A percentile compares a stretch with the other conserved stretches of the same genome.
Evolutionary conservation across 306 rosid species (phyloP).

Genomic region (Argentina anserina): DNA sequence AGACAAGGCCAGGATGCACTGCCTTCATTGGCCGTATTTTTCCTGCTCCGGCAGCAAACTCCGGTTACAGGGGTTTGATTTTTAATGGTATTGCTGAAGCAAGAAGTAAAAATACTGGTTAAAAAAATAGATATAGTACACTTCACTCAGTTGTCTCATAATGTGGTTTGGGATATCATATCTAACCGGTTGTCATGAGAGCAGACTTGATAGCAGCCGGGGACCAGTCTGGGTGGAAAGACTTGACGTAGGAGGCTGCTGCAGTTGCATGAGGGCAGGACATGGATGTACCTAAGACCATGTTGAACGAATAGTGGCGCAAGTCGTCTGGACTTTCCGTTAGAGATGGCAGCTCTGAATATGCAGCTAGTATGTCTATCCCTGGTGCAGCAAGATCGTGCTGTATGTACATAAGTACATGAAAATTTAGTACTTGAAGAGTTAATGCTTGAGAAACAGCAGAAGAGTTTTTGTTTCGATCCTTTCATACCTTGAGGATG

Average conservation of each 20-base stretch:
- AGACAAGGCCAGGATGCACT: constrained; percentile 60
- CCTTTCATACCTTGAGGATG: constrained; percentile 63
- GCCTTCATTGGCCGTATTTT: constrained; percentile 58
- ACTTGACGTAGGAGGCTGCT: constrained; percentile 72
- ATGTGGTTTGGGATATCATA: constrained; percentile 14
- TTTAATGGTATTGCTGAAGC: constrained; percentile 57
- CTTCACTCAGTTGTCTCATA: neutral
- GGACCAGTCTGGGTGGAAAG: constrained; percentile 84
- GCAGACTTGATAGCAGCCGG: constrained; percentile 96
- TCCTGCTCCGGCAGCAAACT: constrained; percentile 67
- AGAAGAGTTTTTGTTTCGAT: neutral
- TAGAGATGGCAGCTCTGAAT: constrained; percentile 37
- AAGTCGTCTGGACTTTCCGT: constrained; percentile 44
- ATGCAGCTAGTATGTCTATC: constrained; percentile 70
- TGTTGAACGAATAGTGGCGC: constrained; percentile 42
- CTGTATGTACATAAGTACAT: constrained; percentile 40
- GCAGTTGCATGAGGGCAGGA: constrained; percentile 79
- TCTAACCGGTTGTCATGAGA: constrained; percentile 80
- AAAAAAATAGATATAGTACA: neutral
- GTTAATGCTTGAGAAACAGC: neutral
- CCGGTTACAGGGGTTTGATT: constrained; percentile 23
- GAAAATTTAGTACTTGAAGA: constrained; percentile 3
- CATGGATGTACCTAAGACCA: constrained; percentile 87
- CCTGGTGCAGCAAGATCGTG: constrained; percentile 89
- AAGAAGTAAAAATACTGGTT: constrained; percentile 7